Percentiles rank a stretch among this genome's conserved stretches.
phyloP scores from a whole-genome alignment of 2,329 filamentous ascomycete species.

The Diaporthe sp. region DNA sequence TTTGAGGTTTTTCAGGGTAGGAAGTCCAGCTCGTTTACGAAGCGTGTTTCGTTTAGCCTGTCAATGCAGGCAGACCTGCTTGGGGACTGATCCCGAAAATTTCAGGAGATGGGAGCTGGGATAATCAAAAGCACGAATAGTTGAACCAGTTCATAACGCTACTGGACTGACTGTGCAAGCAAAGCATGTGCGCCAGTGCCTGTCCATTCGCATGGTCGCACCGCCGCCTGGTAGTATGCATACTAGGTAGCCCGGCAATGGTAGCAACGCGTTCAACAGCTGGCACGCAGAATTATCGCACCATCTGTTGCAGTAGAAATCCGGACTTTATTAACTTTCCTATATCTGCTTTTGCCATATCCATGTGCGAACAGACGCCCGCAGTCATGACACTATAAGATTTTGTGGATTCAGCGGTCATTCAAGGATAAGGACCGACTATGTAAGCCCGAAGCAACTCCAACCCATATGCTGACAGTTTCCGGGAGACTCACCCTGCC shows the following conservation, averaged over 20 bases:
- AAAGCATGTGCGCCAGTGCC: neutral
- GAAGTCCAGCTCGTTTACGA: neutral
- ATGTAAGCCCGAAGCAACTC: constrained; percentile 29
- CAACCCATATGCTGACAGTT: constrained; percentile 20
- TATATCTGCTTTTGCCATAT: neutral
- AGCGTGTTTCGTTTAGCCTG: neutral
- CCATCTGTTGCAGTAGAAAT: neutral
- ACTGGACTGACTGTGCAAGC: neutral
- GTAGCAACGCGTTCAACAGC: neutral
- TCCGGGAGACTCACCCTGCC: neutral
- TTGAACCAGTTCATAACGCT: neutral
- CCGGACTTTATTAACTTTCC: neutral
- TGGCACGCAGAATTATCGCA: neutral
- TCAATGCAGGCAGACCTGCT: neutral
- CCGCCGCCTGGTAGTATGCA: neutral
- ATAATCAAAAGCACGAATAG: neutral
- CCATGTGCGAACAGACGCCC: neutral
- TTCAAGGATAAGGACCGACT: constrained; percentile 12
- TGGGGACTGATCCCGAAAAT: neutral
- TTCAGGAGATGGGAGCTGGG: neutral
- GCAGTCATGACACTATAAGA: neutral
- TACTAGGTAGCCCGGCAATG: neutral
- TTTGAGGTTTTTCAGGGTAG: neutral
- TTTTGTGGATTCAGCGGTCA: neutral
- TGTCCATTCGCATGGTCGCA: neutral